Base-by-base conservation (phyloP, 2,329 filamentous ascomycete genomes). In the Cercospora nicotianae region DNA sequence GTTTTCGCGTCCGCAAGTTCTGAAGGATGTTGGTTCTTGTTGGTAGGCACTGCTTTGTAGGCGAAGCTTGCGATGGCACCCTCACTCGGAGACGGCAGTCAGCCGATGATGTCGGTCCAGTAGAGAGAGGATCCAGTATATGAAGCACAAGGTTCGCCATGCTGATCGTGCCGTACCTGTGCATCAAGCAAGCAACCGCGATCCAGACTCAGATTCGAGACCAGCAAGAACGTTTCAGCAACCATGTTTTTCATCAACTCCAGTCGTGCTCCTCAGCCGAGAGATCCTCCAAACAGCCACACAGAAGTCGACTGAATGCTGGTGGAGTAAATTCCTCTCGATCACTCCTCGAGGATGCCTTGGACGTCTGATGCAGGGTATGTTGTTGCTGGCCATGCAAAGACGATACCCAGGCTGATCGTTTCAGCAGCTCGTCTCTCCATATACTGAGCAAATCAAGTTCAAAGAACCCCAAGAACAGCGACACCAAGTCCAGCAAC, bases 391-490 rank as follows among this genome's bases (percentile, higher is more conserved):
- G 26, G n/a, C 26, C 6, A 7, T 13, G 45, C 18, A 23, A 51
- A 51, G 5, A 23, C 3, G 45, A 23, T 48, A 8, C 20, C 18
- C 1, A 20, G 45, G 53, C 53, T 58, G 53, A 58, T 58, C 53
- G n/a, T 58, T 26, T 13, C 36, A 26, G 20, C 36, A 61, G 33
- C 36, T 26, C 59, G 10, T n/a, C 18, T 42, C 20, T 23, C 6
- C 16, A 10, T 28, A 28, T 28, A 12, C 5, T 42, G 26, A 3
- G 20, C 26, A 10, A 18, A 61, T 9, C 31, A 36, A 16, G 18
- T 48, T 71, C 71, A 71, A 10, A 69, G 48, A 16, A 68, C 51
- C 9, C 66, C 69, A 45, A 71, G 60, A 5, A 72, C 42, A 13
- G 65, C 66, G 31, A 58, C 23, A 7, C 62, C 62, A 51, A 72